A percentile compares a stretch with the other conserved stretches of the same genome.
phyloP scores from a whole-genome alignment of 345 rosid species.

The Alliaria petiolata region DNA sequence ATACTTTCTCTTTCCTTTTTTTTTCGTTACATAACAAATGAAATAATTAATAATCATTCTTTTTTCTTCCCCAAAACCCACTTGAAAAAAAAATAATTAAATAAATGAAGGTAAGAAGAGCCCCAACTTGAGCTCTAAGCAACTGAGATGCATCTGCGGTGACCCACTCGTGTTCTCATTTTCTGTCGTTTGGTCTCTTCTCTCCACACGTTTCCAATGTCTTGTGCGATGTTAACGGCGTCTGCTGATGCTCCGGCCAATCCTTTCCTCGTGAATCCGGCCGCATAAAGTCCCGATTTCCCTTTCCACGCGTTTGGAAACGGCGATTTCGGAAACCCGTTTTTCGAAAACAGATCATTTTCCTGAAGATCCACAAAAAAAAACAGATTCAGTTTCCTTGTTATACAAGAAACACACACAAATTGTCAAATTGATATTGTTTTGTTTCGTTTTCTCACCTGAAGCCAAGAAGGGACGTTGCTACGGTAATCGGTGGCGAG shows the following conservation, averaged over 20 bases:
- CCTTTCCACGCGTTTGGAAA: slow-evolving; percentile 92
- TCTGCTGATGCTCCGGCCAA: slow-evolving; percentile 82
- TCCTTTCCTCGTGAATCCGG: slow-evolving; percentile 91
- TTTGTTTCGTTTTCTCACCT: slow-evolving; percentile 41
- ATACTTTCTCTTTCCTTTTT: background rate
- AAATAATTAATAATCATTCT: slow-evolving; percentile 1
- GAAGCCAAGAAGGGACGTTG: slow-evolving; percentile 75
- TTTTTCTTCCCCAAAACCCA: background rate
- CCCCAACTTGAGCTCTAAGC: slow-evolving; percentile 27
- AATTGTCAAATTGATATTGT: background rate
- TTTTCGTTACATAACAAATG: slow-evolving; percentile 8
- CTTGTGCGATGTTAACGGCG: slow-evolving; percentile 69
- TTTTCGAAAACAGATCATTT: slow-evolving; percentile 63
- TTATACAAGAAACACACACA: background rate
- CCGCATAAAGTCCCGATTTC: slow-evolving; percentile 73
- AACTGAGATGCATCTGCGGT: slow-evolving; percentile 67
- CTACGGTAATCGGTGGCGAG: slow-evolving; percentile 82
- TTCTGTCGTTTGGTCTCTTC: slow-evolving; percentile 60
- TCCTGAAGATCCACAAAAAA: slow-evolving; percentile 36
- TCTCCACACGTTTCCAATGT: slow-evolving; percentile 78
- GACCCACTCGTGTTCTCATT: slow-evolving; percentile 53
- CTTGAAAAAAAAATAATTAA: background rate
- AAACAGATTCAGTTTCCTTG: slow-evolving; percentile 17
- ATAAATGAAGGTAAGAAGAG: background rate
- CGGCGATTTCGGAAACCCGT: slow-evolving; percentile 59